Evolutionary conservation across 2,329 filamentous ascomycete genomes (phyloP), one percentile per base, ranked within the genome.

Genomic region (Tricladium varicosporioides): DNA sequence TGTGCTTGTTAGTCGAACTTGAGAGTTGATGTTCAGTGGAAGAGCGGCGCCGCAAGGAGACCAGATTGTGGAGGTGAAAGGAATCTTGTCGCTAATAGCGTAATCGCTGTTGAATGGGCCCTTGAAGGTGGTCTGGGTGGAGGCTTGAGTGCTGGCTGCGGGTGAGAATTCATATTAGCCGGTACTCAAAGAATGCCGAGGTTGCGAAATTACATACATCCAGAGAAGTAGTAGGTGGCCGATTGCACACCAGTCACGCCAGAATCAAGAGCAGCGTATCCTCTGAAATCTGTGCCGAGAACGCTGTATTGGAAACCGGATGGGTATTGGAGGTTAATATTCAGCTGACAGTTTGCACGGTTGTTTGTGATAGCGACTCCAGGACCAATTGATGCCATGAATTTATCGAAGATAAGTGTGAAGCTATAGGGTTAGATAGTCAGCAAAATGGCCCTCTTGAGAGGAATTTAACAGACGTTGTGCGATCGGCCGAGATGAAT

Each of bases 221-320:
- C 78, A 48, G 78, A 78, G 71, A 81, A 81, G 70, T 80, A 81
- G 71, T 81, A 81, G 33, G 75, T 80, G 13, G 78, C 78, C 70
- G 78, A 78, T 63, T 78, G 74, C 16, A 72, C 74, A 49, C 78
- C 79, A 5, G 69, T 75, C 50, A 80, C 73, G 31, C 76, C 77
- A 60, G 70, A 68, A 36, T 78, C 72, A 50, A 82, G 72, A 58
- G 69, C 63, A 51, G 76, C 75, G 62, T 80, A 80, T 52, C 79
- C 79, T 64, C 78, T 77, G 72, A 80, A 81, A 60, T 78, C 75
- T 62, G 78, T 78, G 56, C 74, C 76, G 64, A 80, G 74, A 63
- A 81, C 68, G 50, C 76, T 78, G 72, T 78, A 81, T 69, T 80
- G 77, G 73, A 78, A 81, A 51, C 79, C 78, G 53, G 72, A 71